These are phyloP conservation scores for Anisogramma anomala DNA, from an alignment of 2,329 filamentous ascomycete genomes.

Conservation along the genomic window DNA sequence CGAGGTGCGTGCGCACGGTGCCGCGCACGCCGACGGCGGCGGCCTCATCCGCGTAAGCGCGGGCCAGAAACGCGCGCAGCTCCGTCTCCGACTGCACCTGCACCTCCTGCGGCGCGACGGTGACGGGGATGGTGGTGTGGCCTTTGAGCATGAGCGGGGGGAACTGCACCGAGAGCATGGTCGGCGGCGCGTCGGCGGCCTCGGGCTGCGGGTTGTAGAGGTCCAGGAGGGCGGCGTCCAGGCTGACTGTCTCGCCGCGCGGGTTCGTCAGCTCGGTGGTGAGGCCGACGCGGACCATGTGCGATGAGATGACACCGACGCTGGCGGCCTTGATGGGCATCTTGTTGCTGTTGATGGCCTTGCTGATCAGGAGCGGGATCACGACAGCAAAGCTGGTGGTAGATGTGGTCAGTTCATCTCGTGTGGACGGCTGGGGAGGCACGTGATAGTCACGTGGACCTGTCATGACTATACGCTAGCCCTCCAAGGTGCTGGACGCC, in stretches of 20 bases:
- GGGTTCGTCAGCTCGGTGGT: slow-evolving; percentile 28
- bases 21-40: slow-evolving; percentile 29
- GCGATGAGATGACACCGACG: slow-evolving; percentile 24
- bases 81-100: slow-evolving; percentile 28
- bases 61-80: slow-evolving; percentile 28
- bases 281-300: slow-evolving; percentile 25
- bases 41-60: slow-evolving; percentile 27
- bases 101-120: slow-evolving; percentile 25
- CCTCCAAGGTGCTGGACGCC: no score
- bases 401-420: slow-evolving; percentile 8
- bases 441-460: background rate
- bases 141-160: slow-evolving; percentile 25
- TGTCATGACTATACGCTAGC: no score
- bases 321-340: slow-evolving; percentile 28
- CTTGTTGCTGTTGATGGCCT: slow-evolving; percentile 30
- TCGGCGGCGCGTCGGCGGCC: slow-evolving; percentile 16
- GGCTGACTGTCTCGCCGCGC: slow-evolving; percentile 23
- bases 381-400: slow-evolving; percentile 31
- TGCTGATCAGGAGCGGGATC: slow-evolving; percentile 34
- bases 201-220: slow-evolving; percentile 30
- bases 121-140: slow-evolving; percentile 27
- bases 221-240: slow-evolving; percentile 26
- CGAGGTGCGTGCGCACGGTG: slow-evolving; percentile 27
- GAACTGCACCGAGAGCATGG: slow-evolving; percentile 22
- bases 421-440: slow-evolving; percentile 4